Base-by-base conservation (phyloP, 2,329 filamentous ascomycete genomes). In the Ustilaginoidea virens region DNA sequence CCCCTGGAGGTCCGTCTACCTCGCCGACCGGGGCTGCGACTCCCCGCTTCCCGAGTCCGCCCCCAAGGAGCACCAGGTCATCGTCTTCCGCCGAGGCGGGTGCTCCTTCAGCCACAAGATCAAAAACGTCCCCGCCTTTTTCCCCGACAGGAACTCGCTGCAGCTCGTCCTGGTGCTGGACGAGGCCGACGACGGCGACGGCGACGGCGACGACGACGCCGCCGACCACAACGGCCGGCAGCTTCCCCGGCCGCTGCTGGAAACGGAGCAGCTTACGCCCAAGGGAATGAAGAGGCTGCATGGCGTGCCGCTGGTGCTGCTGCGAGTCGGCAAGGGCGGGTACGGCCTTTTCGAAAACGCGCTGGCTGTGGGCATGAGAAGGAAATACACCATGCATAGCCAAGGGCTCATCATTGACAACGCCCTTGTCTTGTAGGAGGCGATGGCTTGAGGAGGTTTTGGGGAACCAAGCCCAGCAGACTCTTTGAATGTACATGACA, bases 61-160 rank as follows among this genome's bases (percentile, higher is more conserved):
- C 0, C 53, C 64, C 3, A 60, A 60, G 17, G 52, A 60, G 25
- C 63, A 92, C 53, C 76, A 93, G 29, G 61, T 96, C 34, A 74
- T 98, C 34, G 69, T 93, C 28, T 63, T 96, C 42, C 74, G 70
- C 17, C 74, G 90, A 5, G 87, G 90, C 22, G 74, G 72, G 1
- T 98, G 90, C 56, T 78, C 69, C 15, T 96, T 96, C 51, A 76
- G 70, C 20, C 58, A 77, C 17, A 98, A 98, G 51, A 57, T 96
- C 1, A 63, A 67, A 29, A 86, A 82, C 39, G 85, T 96, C n/a
- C 85, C 87, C 1, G 69, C 71, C 7, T 87, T 76, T 47, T 63
- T 73, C 2, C 74, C 80, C 0, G 60, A 63, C 0, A 49, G 60
- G 1, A 48, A 52, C 3, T 63, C 74, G 1, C 58, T 96, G 12